A percentile compares a stretch with the other conserved stretches of the same genome.
These are phyloP conservation scores for Hanseniaspora clermontiae DNA, from an alignment of 805 yeast species.

Conservation along the genomic window DNA sequence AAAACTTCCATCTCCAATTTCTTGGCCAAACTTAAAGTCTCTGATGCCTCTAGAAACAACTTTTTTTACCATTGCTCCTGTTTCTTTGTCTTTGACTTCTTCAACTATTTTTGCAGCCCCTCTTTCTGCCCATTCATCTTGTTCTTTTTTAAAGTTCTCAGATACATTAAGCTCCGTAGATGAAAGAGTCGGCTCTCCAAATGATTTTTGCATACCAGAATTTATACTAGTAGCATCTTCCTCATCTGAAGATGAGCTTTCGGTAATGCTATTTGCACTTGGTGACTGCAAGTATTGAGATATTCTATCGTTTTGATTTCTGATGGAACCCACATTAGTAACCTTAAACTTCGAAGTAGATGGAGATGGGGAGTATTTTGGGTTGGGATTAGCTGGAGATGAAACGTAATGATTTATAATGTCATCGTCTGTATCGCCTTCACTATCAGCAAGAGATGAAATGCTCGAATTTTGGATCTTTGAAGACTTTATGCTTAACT, in stretches of 20 bases:
- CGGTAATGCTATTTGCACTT: not conserved
- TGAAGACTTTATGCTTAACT: not conserved
- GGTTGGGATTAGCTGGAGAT: not conserved
- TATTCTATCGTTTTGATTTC: not conserved
- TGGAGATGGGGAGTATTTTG: not conserved
- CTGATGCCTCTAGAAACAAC: constrained; percentile 47
- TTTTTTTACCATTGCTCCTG: constrained; percentile 42
- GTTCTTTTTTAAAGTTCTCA: constrained; percentile 19
- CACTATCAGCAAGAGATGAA: not conserved
- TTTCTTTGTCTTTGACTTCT: constrained; percentile 31
- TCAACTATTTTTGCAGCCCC: constrained; percentile 49
- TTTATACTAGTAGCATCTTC: not conserved
- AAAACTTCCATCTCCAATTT: constrained; percentile 91
- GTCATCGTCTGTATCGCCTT: constrained; percentile 2
- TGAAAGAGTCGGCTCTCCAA: constrained; percentile 4
- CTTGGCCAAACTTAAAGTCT: constrained; percentile 80
- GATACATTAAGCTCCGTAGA: constrained; percentile 3
- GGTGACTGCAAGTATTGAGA: not conserved
- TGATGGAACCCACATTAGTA: not conserved
- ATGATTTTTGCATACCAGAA: not conserved
- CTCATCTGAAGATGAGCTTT: not conserved
- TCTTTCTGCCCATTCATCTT: constrained; percentile 40
- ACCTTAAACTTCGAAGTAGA: not conserved
- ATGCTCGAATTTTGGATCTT: not conserved
- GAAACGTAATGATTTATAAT: constrained; percentile 3